Percentiles rank a stretch among this genome's conserved stretches.
Conservation (phyloP, 2,329 filamentous ascomycete genomes). For the Pseudogymnoascus sp. region DNA sequence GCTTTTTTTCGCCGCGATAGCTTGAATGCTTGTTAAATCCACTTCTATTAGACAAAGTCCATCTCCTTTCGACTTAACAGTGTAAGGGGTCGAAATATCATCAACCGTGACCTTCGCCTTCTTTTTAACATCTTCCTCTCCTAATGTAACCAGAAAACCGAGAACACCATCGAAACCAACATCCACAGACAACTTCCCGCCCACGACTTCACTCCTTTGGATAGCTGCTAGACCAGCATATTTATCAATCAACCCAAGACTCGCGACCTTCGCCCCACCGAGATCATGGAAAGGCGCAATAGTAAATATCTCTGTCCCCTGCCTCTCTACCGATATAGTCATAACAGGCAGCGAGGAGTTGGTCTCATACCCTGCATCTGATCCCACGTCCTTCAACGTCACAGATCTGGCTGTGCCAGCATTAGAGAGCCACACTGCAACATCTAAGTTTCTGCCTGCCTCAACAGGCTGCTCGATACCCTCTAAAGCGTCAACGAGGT, state of each 20-base stretch:
- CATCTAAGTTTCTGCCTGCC: neutral
- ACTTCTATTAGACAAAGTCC: neutral
- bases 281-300: constrained; percentile 7
- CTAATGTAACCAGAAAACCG: neutral
- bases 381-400: constrained; percentile 4
- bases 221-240: constrained; percentile 12
- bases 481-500: constrained; percentile 7
- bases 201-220: neutral
- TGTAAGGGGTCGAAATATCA: neutral
- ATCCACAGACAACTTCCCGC: neutral
- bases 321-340: neutral
- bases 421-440: constrained; percentile 10
- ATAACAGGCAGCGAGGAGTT: neutral
- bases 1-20: neutral
- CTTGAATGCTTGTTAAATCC: neutral
- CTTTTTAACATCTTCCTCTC: neutral
- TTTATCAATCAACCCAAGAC: constrained; percentile 12
- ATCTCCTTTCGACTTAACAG: neutral
- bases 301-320: constrained; percentile 5
- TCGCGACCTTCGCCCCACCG: constrained; percentile 1
- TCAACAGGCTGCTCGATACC: neutral
- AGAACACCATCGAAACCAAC: neutral
- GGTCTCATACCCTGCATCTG: neutral
- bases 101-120: neutral
- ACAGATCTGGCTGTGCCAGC: constrained; percentile 7